Evolutionary conservation across 2,329 filamentous ascomycete genomes (phyloP), one percentile per base, ranked within the genome.

Genomic region (Amesomyces nigricolor): DNA sequence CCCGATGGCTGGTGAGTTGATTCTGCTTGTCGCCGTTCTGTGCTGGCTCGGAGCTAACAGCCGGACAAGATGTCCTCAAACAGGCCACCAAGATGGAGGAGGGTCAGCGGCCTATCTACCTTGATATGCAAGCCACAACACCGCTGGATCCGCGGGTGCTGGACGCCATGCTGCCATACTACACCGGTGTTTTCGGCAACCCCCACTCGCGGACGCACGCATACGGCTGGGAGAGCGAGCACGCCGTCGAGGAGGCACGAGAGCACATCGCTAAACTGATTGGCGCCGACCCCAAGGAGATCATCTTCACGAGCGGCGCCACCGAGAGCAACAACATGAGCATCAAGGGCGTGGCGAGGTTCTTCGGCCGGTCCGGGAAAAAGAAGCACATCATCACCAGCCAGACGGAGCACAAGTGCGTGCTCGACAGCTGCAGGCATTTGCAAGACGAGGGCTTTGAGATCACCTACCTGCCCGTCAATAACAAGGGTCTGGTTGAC

Each of bases 321-420:
- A 99, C 94, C 0, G 94, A 99, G 76, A 96, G 91, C 70, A 99
- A 99, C 75, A 99, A 99, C 68, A 99, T 99, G 94, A 96, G 91
- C 72, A 90, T 99, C 76, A 99, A 99, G 76, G 94, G 94, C 61
- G 92, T 99, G 8, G 91, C 94, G 17, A 82, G 92, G 61, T 99
- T 99, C 75, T 96, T 96, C 70, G 91, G 90, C 62, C 84, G 89
- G 56, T 85, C 83, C 2, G 91, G 91, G 65, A 96, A 96, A 83
- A 97, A 97, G 84, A 96, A 88, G 75, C 94, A 99, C 73, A 92
- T 99, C 67, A 91, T 99, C 71, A 99, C 94, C 22, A 90, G 85
- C 39, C 94, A 97, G 75, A 99, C 94, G 0, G 94, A 99, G 74
- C 94, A 99, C 79, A 99, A 99, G 77, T 99, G 94, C 73, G 94